Conservation (phyloP, 495 filamentous ascomycete genomes). For the Durotheca rogersii region DNA sequence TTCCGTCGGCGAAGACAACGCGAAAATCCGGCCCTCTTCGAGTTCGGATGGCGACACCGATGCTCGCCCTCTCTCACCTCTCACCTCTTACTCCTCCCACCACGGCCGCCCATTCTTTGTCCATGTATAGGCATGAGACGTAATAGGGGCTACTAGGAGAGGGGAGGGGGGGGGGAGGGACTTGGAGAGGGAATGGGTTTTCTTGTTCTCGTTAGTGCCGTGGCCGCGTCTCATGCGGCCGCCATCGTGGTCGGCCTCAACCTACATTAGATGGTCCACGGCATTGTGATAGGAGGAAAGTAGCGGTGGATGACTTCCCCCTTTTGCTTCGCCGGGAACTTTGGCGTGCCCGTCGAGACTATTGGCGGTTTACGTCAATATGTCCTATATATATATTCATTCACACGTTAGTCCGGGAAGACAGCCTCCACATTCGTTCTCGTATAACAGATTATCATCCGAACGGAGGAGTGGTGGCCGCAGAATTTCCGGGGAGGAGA, state of each 20-base stretch:
- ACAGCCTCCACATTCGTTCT: constrained; percentile 9
- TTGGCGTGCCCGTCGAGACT: constrained; percentile 10
- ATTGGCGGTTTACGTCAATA: background rate
- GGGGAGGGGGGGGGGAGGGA: background rate
- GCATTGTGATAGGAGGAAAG: constrained; percentile 10
- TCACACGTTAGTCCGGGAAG: too few relatives aligned
- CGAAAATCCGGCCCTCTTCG: constrained; percentile 5
- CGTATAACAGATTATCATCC: constrained; percentile 13
- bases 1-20: constrained; percentile 17
- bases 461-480: too few relatives aligned
- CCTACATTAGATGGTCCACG: background rate
- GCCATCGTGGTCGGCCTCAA: constrained; percentile 3
- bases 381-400: constrained; percentile 4
- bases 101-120: too few relatives aligned
- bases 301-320: constrained; percentile 26
- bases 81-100: too few relatives aligned
- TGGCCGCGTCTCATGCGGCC: constrained; percentile 27
- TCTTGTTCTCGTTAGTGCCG: constrained; percentile 15
- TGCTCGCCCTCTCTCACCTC: too few relatives aligned
- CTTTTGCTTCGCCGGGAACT: constrained; percentile 3
- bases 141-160: constrained; percentile 13
- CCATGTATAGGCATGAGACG: too few relatives aligned
- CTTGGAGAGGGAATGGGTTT: background rate
- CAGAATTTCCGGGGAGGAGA: too few relatives aligned
- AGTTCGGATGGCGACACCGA: too few relatives aligned